phyloP scores from a whole-genome alignment of 2,329 filamentous ascomycete species.

The Sporothrix schenckii region DNA sequence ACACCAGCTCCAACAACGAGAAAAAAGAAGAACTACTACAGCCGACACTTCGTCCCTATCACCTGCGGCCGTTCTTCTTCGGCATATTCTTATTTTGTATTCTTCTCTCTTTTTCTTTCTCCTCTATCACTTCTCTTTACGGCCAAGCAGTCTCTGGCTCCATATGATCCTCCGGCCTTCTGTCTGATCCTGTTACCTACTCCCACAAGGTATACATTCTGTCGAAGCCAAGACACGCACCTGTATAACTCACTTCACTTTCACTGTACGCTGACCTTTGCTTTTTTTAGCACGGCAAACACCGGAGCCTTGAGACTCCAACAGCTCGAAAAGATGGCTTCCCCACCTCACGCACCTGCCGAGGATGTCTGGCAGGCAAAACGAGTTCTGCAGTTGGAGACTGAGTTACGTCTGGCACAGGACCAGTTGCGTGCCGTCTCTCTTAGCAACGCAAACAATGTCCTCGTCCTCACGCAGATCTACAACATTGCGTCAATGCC shows the following conservation, averaged over 20 bases:
- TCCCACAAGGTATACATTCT: neutral
- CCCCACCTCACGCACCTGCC: neutral
- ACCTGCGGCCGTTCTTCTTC: too few relatives aligned
- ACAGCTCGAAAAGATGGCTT: neutral
- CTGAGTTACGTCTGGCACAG: neutral
- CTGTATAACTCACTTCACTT: neutral
- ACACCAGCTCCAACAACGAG: neutral
- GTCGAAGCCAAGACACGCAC: neutral
- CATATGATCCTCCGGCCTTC: neutral
- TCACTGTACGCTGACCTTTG: neutral
- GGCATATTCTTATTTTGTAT: neutral
- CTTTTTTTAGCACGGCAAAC: too few relatives aligned
- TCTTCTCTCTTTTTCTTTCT: neutral
- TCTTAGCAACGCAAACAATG: neutral
- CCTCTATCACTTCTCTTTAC: neutral
- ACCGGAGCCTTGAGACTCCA: neutral
- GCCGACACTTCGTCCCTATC: neutral
- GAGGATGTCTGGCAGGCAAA: neutral
- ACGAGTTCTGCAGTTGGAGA: neutral
- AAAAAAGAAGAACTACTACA: neutral
- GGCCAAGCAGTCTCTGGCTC: neutral
- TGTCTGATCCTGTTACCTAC: neutral
- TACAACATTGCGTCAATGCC: constrained; percentile 2
- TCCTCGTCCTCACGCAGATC: neutral
- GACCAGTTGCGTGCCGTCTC: neutral